Percentiles rank a stretch among this genome's conserved stretches.
phyloP scores from a whole-genome alignment of 192 early-diverging fungal genomes.

The Gonapodya prolifera region DNA sequence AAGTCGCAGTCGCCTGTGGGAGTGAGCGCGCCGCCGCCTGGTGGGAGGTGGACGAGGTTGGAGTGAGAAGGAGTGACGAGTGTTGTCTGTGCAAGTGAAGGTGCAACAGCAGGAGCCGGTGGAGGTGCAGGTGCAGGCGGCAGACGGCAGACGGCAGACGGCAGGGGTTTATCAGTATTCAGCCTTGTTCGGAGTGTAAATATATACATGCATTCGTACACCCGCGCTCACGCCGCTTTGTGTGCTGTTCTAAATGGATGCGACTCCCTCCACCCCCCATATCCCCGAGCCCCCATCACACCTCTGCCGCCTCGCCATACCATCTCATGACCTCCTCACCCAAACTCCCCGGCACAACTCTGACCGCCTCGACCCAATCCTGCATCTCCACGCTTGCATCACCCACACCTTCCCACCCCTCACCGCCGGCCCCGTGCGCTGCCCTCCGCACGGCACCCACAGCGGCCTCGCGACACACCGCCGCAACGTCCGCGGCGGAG shows the following conservation, averaged over 20 bases:
- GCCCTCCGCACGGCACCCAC: slow-evolving; percentile 25
- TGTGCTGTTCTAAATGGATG: too few relatives aligned
- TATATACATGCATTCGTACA: too few relatives aligned
- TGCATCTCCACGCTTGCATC: background rate
- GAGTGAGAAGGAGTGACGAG: background rate
- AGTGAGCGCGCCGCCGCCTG: background rate
- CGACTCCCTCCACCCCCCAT: too few relatives aligned
- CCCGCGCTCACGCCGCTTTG: too few relatives aligned
- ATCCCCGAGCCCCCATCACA: background rate
- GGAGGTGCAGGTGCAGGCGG: too few relatives aligned
- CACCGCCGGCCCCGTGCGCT: background rate
- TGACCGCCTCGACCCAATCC: background rate
- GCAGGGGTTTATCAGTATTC: too few relatives aligned
- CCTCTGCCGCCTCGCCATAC: background rate
- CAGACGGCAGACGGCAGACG: too few relatives aligned
- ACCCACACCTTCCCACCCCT: background rate
- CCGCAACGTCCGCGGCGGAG: slow-evolving; percentile 66
- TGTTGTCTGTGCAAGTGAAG: too few relatives aligned
- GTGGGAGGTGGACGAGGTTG: too few relatives aligned
- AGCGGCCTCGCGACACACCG: slow-evolving; percentile 47
- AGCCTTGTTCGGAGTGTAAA: too few relatives aligned
- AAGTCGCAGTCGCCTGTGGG: background rate
- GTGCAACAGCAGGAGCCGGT: too few relatives aligned
- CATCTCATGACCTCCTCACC: background rate
- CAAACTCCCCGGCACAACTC: background rate